Percentiles rank a stretch among this genome's conserved stretches.
Evolutionary conservation across 305 asterid species (phyloP).

Genomic region (Plantago rigida): DNA sequence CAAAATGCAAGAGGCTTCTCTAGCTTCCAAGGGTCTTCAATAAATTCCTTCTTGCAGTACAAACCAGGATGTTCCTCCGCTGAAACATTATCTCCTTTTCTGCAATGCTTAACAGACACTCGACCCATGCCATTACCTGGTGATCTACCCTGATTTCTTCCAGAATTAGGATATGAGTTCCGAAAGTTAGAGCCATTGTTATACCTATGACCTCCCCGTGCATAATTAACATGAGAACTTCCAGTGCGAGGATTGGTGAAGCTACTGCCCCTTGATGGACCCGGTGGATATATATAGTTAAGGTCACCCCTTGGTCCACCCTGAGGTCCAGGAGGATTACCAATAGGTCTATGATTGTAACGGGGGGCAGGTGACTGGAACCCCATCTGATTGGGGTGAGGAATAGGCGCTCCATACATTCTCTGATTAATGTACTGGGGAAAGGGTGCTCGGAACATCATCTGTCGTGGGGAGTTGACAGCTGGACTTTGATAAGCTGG

Average conservation of each 20-base stretch:
- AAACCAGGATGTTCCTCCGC: conserved; percentile 39
- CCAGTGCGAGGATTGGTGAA: conserved; percentile 27
- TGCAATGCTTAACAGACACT: conserved; percentile 26
- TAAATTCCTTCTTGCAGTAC: conserved; percentile 38
- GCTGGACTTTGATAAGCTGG: conserved; percentile 13
- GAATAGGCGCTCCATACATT: background rate
- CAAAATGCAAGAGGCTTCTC: background rate
- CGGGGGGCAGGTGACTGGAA: conserved; percentile 32
- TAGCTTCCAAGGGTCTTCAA: background rate
- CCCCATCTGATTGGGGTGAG: background rate
- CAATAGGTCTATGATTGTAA: conserved; percentile 27
- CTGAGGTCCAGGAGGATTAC: conserved; percentile 6
- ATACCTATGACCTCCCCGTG: conserved; percentile 38
- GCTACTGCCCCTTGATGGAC: conserved; percentile 31
- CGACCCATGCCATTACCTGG: conserved; percentile 32
- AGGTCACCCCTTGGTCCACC: conserved; percentile 23
- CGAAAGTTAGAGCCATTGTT: conserved; percentile 29
- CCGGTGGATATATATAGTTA: conserved; percentile 27
- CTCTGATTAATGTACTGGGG: background rate
- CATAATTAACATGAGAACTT: conserved; percentile 27
- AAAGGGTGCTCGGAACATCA: conserved; percentile 25
- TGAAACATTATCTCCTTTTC: conserved; percentile 10
- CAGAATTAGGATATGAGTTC: conserved; percentile 27
- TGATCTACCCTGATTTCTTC: conserved; percentile 34
- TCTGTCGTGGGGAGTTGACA: background rate